phyloP scores from a whole-genome alignment of 2,329 filamentous ascomycete species.

The Colletotrichum horii region DNA sequence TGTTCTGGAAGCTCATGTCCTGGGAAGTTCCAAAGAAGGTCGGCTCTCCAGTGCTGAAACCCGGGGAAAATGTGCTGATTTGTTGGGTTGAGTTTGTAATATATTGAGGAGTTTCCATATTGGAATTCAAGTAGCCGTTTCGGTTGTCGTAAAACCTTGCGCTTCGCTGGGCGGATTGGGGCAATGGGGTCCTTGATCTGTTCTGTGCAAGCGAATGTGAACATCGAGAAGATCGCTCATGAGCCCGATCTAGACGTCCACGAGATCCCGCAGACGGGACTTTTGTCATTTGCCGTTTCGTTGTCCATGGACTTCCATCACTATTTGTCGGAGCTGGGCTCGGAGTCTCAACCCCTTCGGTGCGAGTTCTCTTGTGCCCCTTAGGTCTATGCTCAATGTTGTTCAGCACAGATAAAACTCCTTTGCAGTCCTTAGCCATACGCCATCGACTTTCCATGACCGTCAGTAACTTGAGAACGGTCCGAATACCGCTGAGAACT shows the following conservation, averaged over 20 bases:
- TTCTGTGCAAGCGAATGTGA: neutral
- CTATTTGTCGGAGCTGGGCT: neutral
- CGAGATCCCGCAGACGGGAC: neutral
- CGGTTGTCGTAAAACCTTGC: neutral
- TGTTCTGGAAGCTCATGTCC: neutral
- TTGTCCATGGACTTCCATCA: neutral
- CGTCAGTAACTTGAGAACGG: neutral
- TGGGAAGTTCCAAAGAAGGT: neutral
- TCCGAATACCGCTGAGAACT: neutral
- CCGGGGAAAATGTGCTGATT: neutral
- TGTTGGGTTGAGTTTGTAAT: neutral
- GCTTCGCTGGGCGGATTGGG: neutral
- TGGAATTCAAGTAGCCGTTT: neutral
- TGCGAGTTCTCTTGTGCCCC: neutral
- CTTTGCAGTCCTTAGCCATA: slow-evolving; percentile 14
- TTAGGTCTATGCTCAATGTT: neutral
- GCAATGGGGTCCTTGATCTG: neutral
- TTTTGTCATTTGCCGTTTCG: neutral
- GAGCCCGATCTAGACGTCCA: neutral
- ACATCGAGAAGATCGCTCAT: neutral
- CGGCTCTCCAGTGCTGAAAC: neutral
- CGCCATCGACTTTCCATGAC: slow-evolving; percentile 1
- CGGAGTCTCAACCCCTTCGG: neutral
- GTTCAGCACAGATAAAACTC: neutral
- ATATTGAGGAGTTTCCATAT: neutral